Base-by-base conservation (phyloP, 2,329 filamentous ascomycete species). In the Mollisia scopiformis region DNA sequence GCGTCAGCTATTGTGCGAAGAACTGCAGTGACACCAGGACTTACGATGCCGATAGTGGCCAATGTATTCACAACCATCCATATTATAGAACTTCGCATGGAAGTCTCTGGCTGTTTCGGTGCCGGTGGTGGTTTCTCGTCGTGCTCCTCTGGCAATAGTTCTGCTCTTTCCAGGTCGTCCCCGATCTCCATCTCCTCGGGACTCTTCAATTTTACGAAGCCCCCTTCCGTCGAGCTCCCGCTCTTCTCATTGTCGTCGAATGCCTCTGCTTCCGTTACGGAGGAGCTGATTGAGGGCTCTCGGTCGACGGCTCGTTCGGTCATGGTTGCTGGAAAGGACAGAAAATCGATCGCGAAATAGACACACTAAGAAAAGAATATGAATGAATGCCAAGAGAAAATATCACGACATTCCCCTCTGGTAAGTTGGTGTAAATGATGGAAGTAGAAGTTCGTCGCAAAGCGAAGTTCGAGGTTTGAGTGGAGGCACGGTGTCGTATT, bases 41-140 rank as follows among this genome's bases (percentile, higher is more conserved):
- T 70, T 77, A 87, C 85, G 69, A 88, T 88, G 50, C 83, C 83
- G 59, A 88, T 83, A 0, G 86, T 88, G 2, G 86, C 84, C 63
- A 88, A 62, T 16, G 84, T 88, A 70, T 88, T 88, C 68, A 88
- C 77, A 41, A 76, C 67, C 74, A 87, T 87, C 85, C 86, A 88
- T 56, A 81, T 72, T 21, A 82, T 58, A 3, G 78, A 75, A 39
- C 77, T 74, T 28, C 67, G 68, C 51, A 79, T 75, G 16, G 75
- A 75, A 33, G 52, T 66, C n/a, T 69, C 66, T 5, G 43, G 43
- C 47, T 71, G 62, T 23, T 67, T 60, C 5, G 72, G 65, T n/a
- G n/a, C n/a, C 23, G 63, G 53, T 4, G 64, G 52, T 8, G 75
- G 62, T 13, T 76, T 73, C 63, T 75, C 69, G n/a, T n/a, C n/a